Percentiles rank a stretch among this genome's conserved stretches.
Evolutionary conservation across 371 early-diverging fungal genomes (phyloP).

Genomic region (Blakeslea trispora): DNA sequence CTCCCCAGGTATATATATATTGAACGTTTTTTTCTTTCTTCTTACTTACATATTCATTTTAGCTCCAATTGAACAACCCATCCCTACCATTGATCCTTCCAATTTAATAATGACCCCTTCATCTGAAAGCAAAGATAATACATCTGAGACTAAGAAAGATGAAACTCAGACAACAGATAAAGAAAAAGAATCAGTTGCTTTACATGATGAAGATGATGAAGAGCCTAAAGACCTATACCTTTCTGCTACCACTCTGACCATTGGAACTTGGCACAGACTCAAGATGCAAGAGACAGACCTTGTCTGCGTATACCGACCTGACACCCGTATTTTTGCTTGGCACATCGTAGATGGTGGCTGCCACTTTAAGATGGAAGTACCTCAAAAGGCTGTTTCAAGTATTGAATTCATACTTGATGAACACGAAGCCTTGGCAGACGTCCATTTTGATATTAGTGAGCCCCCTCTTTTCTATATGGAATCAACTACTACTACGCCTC

Average conservation of each 20-base stretch:
- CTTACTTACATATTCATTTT: neutral
- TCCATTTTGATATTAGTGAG: slow-evolving; percentile 64
- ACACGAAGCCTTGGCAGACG: slow-evolving; percentile 47
- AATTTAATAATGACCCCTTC: slow-evolving; percentile 15
- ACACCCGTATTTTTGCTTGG: slow-evolving; percentile 66
- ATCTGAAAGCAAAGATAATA: neutral
- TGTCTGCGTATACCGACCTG: slow-evolving; percentile 61
- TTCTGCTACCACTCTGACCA: slow-evolving; percentile 64
- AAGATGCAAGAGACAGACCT: slow-evolving; percentile 61
- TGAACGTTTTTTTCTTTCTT: too few relatives aligned
- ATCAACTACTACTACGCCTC: slow-evolving; percentile 14
- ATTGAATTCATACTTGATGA: slow-evolving; percentile 57
- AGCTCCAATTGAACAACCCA: neutral
- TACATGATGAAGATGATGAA: slow-evolving; percentile 14
- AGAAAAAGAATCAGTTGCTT: neutral
- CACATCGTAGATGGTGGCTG: slow-evolving; percentile 67
- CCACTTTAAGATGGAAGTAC: slow-evolving; percentile 73
- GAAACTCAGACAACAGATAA: slow-evolving; percentile 2
- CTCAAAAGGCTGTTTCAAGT: slow-evolving; percentile 56
- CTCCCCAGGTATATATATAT: neutral
- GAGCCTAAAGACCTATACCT: slow-evolving; percentile 38
- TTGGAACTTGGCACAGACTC: slow-evolving; percentile 82
- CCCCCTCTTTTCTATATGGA: slow-evolving; percentile 71
- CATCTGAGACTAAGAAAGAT: neutral
- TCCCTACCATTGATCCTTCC: slow-evolving; percentile 25